Evolutionary conservation across 768 basidiomycete species (phyloP), one percentile per base, ranked within the genome.

Genomic region (button mushroom (Agaricus bisporus)): DNA sequence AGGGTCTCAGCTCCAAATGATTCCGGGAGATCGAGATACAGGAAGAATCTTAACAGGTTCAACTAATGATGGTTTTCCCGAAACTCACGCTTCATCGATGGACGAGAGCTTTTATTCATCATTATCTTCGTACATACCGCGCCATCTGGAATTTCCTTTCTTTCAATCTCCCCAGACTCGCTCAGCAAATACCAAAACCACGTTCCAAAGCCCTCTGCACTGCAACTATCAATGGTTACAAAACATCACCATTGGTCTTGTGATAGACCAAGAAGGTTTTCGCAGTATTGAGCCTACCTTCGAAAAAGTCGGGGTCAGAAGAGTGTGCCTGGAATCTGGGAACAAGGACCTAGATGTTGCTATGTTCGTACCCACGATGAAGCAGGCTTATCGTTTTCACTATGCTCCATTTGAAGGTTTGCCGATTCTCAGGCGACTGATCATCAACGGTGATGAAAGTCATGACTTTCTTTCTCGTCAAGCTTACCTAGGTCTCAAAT

Each of bases 241-340:
- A 57, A 71, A 73, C 38, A 70, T 74, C 26, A 68, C 67, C 38
- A 65, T 91, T 28, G 80, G 86, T 53, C 68, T 92, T 32, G 77
- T 82, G 65, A 83, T 93, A 22, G 91, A 92, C 62, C 91, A 93
- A 64, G 91, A 92, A 69, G 85, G 88, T 3, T 90, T 89, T 60
- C 80, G 89, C 22, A 74, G 78, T 15, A 73, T 84, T 5, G 72
- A 73, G 22, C 81, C 86, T 17, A 64, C 69, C 7, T 84, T 91
- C 69, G 73, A 70, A 56, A 78, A 84, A 45, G 69, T 74, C n/a
- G 80, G 81, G 9, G 79, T 79, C 60, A 60, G 70, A 49, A 62
- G 67, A 56, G 63, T 64, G 39, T 58, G 61, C 15, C 58, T 61
- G 11, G 59, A 68, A 7, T 64, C 58, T 17, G 64, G 70, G 25